A percentile compares a stretch with the other conserved stretches of the same genome.
These are phyloP conservation scores for Nelumbo lutea DNA, from an alignment of 164 flowering plant species.

Conservation along the genomic window DNA sequence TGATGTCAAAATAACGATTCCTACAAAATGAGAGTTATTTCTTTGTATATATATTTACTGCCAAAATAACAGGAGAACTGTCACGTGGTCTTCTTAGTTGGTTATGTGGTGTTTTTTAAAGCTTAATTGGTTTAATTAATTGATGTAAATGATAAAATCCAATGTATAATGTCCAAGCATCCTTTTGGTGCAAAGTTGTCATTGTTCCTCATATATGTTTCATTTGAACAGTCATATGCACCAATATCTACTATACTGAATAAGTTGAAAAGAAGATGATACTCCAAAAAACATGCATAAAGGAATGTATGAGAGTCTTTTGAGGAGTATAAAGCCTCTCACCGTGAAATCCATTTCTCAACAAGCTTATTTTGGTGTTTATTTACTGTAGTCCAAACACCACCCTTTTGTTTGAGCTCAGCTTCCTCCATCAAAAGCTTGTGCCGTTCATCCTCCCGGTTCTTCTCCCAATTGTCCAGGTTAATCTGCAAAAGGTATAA, in stretches of 20 bases:
- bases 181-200: neutral
- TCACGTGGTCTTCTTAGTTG: neutral
- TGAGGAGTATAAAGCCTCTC: conserved; percentile 8
- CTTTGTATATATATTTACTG: too few relatives aligned
- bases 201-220: neutral
- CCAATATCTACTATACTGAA: neutral
- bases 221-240: neutral
- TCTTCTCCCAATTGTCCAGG: conserved; percentile 65
- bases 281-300: neutral
- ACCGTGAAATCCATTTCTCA: conserved; percentile 56
- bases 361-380: conserved; percentile 38
- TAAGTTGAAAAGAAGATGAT: neutral
- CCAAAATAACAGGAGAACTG: neutral
- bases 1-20: neutral
- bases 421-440: conserved; percentile 79
- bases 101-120: neutral
- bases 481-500: conserved; percentile 34
- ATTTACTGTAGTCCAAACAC: conserved; percentile 37
- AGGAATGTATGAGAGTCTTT: neutral
- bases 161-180: neutral
- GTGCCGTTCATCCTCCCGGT: conserved; percentile 63
- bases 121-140: neutral
- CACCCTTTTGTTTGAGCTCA: conserved; percentile 53
- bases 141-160: too few relatives aligned
- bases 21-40: neutral